Base-by-base conservation (phyloP, 2,329 filamentous ascomycete species). In the Aspergillus candidus region DNA sequence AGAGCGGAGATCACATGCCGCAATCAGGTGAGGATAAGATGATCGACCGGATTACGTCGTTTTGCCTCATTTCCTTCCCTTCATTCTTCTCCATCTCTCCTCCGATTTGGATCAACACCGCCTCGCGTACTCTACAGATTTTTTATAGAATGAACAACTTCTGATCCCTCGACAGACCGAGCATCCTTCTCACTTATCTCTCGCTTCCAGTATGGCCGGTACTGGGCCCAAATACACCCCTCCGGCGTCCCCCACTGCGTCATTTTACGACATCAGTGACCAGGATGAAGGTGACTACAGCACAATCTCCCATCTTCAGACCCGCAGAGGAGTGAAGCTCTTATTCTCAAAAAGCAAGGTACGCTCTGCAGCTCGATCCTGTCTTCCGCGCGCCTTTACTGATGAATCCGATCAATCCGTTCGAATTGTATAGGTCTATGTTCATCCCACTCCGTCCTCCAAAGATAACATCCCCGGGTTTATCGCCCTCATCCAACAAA, bases 281-380 rank as follows among this genome's bases (percentile, higher is more conserved):
- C 89, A 95, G 61, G 90, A 95, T 52, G 93, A 97, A 69, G 86
- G 85, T 55, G 93, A 87, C 35, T 98, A 98, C 72, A 87, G 94
- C 65, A 97, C 89, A 13, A 88, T 98, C 59, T 85, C 88, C 4
- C 87, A 94, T 61, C 79, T 81, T 4, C 80, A 79, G 54, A 82
- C 81, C 2, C 85, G 86, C 0, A 80, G 80, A 53, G 93, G 91
- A 2, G 93, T 98, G 36, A 98, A 97, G 70, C 74, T 98, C 29
- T 75, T 98, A 11, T 96, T 86, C 60, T 91, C 89, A 14, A 98
- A 98, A 72, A 96, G 89, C 83, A 98, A 97, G 77, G 86, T 87
- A 7, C 22, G 22, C 22, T 7, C 22, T 27, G 22, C 58, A 37
- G 73, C 60, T 37, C 27, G 30, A 15, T 11, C 11, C 33, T 22